Base-by-base conservation (phyloP, 2,329 filamentous ascomycete genomes). In the Claviceps monticola region DNA sequence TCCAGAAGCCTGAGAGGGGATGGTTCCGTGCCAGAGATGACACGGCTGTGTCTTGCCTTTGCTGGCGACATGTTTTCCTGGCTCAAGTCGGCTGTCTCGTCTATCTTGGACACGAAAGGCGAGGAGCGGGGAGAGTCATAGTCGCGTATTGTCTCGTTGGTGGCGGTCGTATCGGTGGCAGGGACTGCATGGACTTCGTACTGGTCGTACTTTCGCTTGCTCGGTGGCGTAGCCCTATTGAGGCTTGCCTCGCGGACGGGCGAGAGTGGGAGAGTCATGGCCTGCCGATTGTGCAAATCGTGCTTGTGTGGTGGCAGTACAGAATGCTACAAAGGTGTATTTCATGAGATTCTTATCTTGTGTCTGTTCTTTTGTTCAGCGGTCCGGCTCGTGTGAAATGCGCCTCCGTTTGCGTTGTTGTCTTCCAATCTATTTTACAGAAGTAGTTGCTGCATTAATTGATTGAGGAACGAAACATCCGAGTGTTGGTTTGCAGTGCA, bases 1-100 rank as follows among this genome's bases (percentile, higher is more conserved):
- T 69, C 61, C 38, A 81, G 67, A 48, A 81, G 77, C 66, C 77
- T 78, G 38, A 81, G 68, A 41, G 78, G 78, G 49, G 78, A 78
- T 36, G 80, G 71, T 58, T 77, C 76, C 53, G 66, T 72, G 52
- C 78, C 77, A 37, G 78, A 79, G 50, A 80, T 66, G 56, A 81
- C 73, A 55, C 78, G 73, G 21, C 76, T 79, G 54, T 75, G 71
- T 47, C 74, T 72, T 56, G 66, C 62, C 58, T 75, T 76, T 48
- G 67, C 66, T 11, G 73, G 70, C 43, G 71, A 71, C 39, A 67
- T 56, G 62, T 78, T 73, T 61, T 77, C 71, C 58, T 76, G 69
- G 55, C 69, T 68, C 37, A 59, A 54, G 26, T 54, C 54, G 8
- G 51, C 51, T 14, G 58, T 64, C 42, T 70, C 68, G 57, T 61